Evolutionary conservation across 345 rosid species (phyloP).

Genomic region (Salix arbutifolia): DNA sequence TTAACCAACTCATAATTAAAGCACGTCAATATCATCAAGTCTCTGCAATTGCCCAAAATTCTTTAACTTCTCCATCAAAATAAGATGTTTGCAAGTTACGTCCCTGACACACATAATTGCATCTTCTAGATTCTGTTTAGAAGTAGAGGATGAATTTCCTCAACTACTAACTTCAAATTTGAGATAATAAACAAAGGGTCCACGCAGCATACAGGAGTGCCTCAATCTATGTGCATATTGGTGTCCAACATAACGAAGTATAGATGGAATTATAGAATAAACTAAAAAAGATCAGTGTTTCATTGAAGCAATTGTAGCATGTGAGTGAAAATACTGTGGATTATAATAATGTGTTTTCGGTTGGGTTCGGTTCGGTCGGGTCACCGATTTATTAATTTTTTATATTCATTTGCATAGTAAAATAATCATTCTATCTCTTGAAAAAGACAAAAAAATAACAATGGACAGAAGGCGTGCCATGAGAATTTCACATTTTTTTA

Average conservation of each 20-base stretch:
- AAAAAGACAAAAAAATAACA: too few species aligned
- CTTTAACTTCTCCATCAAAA: background rate
- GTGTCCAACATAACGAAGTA: background rate
- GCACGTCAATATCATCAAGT: background rate
- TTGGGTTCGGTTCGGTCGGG: too few species aligned
- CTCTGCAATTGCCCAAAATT: background rate
- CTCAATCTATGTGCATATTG: background rate
- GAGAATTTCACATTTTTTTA: too few species aligned
- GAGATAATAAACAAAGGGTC: background rate
- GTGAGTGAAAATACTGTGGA: too few species aligned
- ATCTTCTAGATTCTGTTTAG: background rate
- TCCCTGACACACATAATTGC: background rate
- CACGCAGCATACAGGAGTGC: background rate
- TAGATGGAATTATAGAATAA: too few species aligned
- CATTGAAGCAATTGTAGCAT: too few species aligned
- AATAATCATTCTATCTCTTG: too few species aligned
- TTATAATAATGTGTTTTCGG: too few species aligned
- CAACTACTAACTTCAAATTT: background rate
- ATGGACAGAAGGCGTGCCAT: rapidly evolving
- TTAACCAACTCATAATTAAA: background rate
- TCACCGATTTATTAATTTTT: too few species aligned
- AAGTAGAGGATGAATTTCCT: background rate
- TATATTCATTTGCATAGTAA: too few species aligned
- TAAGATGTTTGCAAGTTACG: background rate
- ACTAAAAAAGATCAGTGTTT: too few species aligned